These are phyloP conservation scores for Sphaerulina vaccinii DNA, from an alignment of 2,329 filamentous ascomycete genomes.

Conservation along the genomic window DNA sequence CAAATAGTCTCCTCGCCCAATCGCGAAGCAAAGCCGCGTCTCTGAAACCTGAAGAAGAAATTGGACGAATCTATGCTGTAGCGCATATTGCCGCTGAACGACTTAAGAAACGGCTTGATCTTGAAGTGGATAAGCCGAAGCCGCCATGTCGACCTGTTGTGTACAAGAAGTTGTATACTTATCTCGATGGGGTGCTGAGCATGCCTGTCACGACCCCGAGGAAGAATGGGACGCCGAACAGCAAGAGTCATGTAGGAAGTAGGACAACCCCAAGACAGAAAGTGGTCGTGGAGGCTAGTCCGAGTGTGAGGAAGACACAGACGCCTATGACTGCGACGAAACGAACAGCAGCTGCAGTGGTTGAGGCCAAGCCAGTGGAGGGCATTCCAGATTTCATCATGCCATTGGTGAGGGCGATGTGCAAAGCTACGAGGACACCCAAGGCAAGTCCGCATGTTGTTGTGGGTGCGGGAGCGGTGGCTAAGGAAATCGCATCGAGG, in stretches of 20 bases:
- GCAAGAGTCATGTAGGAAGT: not conserved
- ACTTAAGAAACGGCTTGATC: constrained; percentile 70
- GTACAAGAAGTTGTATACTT: constrained; percentile 80
- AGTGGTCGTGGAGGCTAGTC: constrained; percentile 4
- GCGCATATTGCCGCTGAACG: constrained; percentile 88
- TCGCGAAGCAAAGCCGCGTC: constrained; percentile 74
- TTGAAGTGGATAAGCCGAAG: constrained; percentile 71
- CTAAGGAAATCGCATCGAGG: constrained; percentile 10
- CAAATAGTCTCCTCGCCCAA: constrained; percentile 73
- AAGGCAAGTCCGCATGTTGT: constrained; percentile 26
- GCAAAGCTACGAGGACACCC: constrained; percentile 21
- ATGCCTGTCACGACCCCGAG: constrained; percentile 40
- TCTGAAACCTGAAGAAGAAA: constrained; percentile 81
- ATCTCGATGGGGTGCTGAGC: constrained; percentile 70
- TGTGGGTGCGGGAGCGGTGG: constrained; percentile 16
- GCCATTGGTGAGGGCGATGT: constrained; percentile 56
- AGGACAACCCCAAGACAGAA: constrained; percentile 1
- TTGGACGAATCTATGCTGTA: constrained; percentile 80
- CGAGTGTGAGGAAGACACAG: constrained; percentile 6
- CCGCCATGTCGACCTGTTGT: constrained; percentile 76
- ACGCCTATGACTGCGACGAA: constrained; percentile 15
- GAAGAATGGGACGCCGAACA: constrained; percentile 8
- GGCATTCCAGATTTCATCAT: constrained; percentile 18
- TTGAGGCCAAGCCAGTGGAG: not conserved
- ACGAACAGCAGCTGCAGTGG: not conserved